phyloP scores from a whole-genome alignment of 169 alveolate species.

The Plasmodium relictum region DNA sequence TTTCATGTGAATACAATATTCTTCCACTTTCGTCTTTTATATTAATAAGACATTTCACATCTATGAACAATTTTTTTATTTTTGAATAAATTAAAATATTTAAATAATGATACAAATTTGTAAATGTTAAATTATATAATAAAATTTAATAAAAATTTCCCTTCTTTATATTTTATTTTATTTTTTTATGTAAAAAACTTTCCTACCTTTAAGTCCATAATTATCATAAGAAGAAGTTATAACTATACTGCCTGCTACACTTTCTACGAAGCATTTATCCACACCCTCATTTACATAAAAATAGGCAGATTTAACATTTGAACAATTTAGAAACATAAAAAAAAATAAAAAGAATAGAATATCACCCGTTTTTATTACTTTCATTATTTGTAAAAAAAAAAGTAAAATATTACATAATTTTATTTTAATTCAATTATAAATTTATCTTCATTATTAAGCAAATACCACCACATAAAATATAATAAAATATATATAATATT shows the following conservation, averaged over 20 bases:
- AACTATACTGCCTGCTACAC: conserved; percentile 34
- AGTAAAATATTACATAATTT: conserved; percentile 2
- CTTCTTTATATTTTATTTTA: neutral
- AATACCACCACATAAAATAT: no score
- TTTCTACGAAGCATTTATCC: conserved; percentile 67
- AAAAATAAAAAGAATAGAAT: neutral
- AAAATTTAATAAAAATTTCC: neutral
- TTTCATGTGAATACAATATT: conserved; percentile 45
- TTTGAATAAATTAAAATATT: neutral
- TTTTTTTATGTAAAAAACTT: neutral
- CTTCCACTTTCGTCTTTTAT: conserved; percentile 27
- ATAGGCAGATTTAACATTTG: conserved; percentile 27
- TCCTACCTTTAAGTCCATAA: conserved; percentile 41
- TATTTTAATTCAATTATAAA: neutral
- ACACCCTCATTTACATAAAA: conserved; percentile 69
- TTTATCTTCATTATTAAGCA: no score
- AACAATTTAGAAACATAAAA: neutral
- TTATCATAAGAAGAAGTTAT: conserved; percentile 64
- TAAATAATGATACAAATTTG: neutral
- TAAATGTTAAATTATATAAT: neutral
- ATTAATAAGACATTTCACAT: conserved; percentile 45
- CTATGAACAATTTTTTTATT: neutral
- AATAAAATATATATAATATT: no score
- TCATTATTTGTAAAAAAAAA: conserved; percentile 9
- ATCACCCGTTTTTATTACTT: conserved; percentile 4